Evolutionary conservation across 345 rosid species (phyloP).

Genomic region (Camelina neglecta): DNA sequence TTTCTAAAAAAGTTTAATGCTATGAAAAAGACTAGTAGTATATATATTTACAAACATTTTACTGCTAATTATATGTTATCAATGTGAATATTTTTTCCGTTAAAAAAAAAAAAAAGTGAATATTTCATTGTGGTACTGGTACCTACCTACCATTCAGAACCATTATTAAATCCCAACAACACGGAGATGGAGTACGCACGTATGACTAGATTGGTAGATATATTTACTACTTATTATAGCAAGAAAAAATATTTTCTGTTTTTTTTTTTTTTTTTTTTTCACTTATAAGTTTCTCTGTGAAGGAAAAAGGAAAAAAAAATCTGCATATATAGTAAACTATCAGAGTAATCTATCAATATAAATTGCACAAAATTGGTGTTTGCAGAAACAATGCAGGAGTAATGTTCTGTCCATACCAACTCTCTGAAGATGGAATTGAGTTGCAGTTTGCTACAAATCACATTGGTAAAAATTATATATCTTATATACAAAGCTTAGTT

Average conservation of each 20-base stretch:
- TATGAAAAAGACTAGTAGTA: neutral
- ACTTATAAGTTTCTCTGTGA: neutral
- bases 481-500: neutral
- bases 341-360: neutral
- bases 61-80: neutral
- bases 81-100: neutral
- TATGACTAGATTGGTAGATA: neutral
- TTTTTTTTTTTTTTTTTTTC: neutral
- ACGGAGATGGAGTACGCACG: neutral
- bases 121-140: neutral
- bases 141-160: neutral
- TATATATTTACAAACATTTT: neutral
- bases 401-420: constrained; percentile 88
- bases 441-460: constrained; percentile 87
- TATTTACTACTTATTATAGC: neutral
- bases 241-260: neutral
- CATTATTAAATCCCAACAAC: neutral
- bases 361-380: constrained; percentile 3
- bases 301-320: neutral
- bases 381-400: constrained; percentile 89
- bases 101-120: neutral
- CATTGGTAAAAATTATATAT: constrained; percentile 50
- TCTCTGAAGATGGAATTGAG: constrained; percentile 76
- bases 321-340: neutral
- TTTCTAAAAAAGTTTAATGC: neutral